Percentiles rank a stretch among this genome's conserved stretches.
phyloP scores from a whole-genome alignment of 345 rosid species.

The Citrus glauca region DNA sequence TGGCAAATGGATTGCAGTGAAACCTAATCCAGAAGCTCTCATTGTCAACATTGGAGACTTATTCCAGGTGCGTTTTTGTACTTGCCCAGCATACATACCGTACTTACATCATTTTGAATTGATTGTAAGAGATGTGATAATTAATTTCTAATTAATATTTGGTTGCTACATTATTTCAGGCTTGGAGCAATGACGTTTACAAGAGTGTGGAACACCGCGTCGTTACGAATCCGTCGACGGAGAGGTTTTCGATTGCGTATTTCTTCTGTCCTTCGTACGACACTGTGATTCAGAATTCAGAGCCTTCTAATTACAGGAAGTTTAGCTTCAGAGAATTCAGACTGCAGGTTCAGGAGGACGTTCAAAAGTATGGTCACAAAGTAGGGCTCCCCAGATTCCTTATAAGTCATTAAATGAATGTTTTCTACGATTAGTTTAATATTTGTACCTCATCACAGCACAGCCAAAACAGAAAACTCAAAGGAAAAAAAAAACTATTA shows the following conservation, averaged over 20 bases:
- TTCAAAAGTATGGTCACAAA: slow-evolving; percentile 62
- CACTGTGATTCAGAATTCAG: slow-evolving; percentile 48
- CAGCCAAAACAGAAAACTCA: too few relatives aligned
- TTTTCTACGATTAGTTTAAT: not conserved
- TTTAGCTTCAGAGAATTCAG: slow-evolving; percentile 76
- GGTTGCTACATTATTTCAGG: slow-evolving; percentile 33
- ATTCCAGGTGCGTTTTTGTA: slow-evolving; percentile 57
- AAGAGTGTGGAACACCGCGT: slow-evolving; percentile 87
- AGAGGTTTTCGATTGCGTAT: slow-evolving; percentile 87
- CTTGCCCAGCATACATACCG: not conserved
- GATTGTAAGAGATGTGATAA: too few relatives aligned
- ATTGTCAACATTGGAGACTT: slow-evolving; percentile 87
- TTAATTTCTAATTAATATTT: not conserved
- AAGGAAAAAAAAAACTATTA: not conserved
- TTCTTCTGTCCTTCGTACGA: slow-evolving; percentile 85
- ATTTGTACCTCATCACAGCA: not conserved
- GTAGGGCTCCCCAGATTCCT: slow-evolving; percentile 83
- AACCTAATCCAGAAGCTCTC: slow-evolving; percentile 79
- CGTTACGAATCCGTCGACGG: slow-evolving; percentile 58
- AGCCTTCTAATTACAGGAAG: slow-evolving; percentile 48
- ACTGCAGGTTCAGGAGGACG: slow-evolving; percentile 80
- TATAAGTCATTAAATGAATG: not conserved
- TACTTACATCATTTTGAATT: too few relatives aligned
- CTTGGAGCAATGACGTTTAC: slow-evolving; percentile 89
- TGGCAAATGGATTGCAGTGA: slow-evolving; percentile 77